phyloP scores from a whole-genome alignment of 345 rosid species.

The Triadica sebifera region DNA sequence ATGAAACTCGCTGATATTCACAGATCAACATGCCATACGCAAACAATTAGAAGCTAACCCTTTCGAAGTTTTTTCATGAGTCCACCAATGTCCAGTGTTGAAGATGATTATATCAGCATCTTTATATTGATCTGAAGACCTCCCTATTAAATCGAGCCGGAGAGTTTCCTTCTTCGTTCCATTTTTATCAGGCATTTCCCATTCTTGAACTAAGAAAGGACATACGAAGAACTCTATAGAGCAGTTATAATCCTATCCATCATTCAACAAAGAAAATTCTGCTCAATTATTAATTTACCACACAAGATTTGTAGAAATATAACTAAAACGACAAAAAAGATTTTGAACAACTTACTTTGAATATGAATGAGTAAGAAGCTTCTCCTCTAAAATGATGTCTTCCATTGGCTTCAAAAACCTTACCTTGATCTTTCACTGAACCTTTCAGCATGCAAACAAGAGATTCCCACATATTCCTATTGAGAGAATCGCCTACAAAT shows the following conservation, averaged over 20 bases:
- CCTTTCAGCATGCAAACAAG: constrained; percentile 75
- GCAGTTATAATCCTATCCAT: constrained; percentile 61
- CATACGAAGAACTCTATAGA: constrained; percentile 83
- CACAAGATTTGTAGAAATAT: neutral
- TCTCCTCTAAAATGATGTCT: constrained; percentile 70
- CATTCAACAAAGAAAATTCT: constrained; percentile 11
- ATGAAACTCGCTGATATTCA: neutral
- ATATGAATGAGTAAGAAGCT: constrained; percentile 77
- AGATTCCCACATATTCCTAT: constrained; percentile 99
- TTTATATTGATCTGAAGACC: constrained; percentile 65
- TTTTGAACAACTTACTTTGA: constrained; percentile 49
- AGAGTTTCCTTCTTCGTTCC: constrained; percentile 75
- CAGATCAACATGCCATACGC: neutral
- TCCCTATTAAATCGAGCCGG: constrained; percentile 76
- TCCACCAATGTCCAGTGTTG: constrained; percentile 99
- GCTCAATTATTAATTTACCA: neutral
- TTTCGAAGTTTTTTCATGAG: constrained; percentile 89
- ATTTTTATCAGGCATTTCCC: constrained; percentile 59
- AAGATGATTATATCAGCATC: constrained; percentile 72
- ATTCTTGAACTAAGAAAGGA: constrained; percentile 91
- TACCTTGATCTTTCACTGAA: constrained; percentile 57
- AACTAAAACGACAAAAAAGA: neutral
- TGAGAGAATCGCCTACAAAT: constrained; percentile 87
- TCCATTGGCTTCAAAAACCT: constrained; percentile 78
- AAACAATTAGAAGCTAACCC: constrained; percentile 46